Evolutionary conservation across 2,329 filamentous ascomycete genomes (phyloP).

Genomic region (Aspergillus sp.): DNA sequence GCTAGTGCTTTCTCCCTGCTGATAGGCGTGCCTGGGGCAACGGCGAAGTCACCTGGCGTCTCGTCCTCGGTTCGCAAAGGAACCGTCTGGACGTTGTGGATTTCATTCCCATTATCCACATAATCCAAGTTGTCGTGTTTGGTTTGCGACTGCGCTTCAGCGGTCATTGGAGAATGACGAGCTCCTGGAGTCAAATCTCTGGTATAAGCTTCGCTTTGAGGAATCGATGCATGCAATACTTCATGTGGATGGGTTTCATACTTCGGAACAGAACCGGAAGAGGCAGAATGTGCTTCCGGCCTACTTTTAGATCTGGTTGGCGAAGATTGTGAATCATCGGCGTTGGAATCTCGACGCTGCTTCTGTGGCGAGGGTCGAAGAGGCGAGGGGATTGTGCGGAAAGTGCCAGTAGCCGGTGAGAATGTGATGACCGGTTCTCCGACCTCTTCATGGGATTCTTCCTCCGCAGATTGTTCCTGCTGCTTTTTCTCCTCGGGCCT

Average conservation of each 20-base stretch:
- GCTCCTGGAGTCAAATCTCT: conserved; percentile 11
- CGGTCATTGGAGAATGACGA: conserved; percentile 11
- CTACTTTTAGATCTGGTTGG: conserved; percentile 4
- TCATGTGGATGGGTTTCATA: conserved; percentile 11
- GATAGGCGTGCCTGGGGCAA: conserved; percentile 44
- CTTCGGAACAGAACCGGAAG: conserved; percentile 10
- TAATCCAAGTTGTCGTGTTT: conserved; percentile 2
- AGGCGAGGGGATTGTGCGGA: conserved; percentile 41
- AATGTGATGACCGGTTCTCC: conserved; percentile 43
- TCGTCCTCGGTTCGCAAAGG: conserved; percentile 32
- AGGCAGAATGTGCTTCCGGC: conserved; percentile 2
- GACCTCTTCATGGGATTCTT: conserved; percentile 12
- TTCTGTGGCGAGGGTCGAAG: conserved; percentile 26
- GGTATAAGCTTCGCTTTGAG: conserved; percentile 13
- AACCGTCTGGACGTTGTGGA: conserved; percentile 29
- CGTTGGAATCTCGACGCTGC: conserved; percentile 20
- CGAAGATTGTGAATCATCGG: conserved; percentile 15
- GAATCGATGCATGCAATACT: conserved; percentile 12
- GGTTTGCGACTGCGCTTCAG: conserved; percentile 13
- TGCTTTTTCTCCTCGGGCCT: not conserved
- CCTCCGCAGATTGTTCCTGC: not conserved
- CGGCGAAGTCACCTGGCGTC: conserved; percentile 22
- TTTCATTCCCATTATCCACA: not conserved
- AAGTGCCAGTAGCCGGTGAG: conserved; percentile 46
- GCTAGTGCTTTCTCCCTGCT: conserved; percentile 50